Base-by-base conservation (phyloP, 2,329 filamentous ascomycete species). In the Mycosphaerella arachidis region DNA sequence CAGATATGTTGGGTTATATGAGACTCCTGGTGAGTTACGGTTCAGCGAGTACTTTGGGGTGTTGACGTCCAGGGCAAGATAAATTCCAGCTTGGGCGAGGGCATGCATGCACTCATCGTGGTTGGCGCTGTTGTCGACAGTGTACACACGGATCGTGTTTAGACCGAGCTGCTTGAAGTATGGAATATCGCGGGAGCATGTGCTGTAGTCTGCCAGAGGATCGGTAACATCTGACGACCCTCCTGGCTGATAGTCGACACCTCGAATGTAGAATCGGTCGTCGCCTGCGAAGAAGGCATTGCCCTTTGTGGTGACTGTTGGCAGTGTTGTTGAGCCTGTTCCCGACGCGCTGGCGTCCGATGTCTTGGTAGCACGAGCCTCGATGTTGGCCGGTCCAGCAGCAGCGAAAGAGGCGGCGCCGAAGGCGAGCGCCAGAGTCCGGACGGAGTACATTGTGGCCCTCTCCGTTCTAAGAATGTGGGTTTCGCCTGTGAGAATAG, bases 91-190 rank as follows among this genome's bases (percentile, higher is more conserved):
- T 68, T 89, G 88, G 50, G 85, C 86, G 61, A 96, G 82, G 37
- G 84, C 82, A 62, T 82, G 79, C 92, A 96, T 96, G 81, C 92
- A 96, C 63, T 86, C 82, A 69, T 92, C 86, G 77, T 96, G 92
- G 74, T 87, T 78, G 70, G 81, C 78, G 56, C 86, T 86, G 82
- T 96, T 96, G 80, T 96, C 92, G 66, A 94, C 86, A n/a, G 89
- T 90, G 82, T 96, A 96, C 62, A 96, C 89, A 75, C 92, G 91
- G 73, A 96, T 83, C 24, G 91, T 91, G 82, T 96, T 96, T 76
- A 96, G 79, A 55, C 91, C 91, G 45, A 96, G 82, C 65, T 91
- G 83, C 79, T 90, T 84, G 84, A 96, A 95, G 72, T 90, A 81
- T 57, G 79, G 76, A 68, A 96, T 89, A 72, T 95, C 91, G 66